Evolutionary conservation across 495 filamentous ascomycete genomes (phyloP).

Genomic region (Halenospora varia): DNA sequence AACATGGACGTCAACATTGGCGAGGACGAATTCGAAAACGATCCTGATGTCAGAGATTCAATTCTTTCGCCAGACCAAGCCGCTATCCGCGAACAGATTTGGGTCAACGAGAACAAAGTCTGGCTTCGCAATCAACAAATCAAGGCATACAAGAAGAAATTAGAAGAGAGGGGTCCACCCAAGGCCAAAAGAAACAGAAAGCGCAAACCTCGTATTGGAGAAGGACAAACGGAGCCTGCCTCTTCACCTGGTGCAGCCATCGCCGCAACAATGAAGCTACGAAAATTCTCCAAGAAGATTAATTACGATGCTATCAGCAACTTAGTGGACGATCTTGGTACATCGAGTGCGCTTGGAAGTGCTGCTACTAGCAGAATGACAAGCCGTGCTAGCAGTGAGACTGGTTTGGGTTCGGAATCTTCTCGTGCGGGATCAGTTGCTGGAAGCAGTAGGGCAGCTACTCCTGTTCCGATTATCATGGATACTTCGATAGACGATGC

Average conservation of each 20-base stretch:
- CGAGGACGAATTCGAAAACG: conserved; percentile 77
- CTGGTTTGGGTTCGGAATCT: no score
- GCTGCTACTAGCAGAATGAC: conserved; percentile 18
- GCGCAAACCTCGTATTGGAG: conserved; percentile 53
- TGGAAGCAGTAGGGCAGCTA: neutral
- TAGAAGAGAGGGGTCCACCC: conserved; percentile 49
- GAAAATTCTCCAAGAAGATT: conserved; percentile 72
- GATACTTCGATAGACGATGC: neutral
- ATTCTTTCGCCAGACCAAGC: conserved; percentile 66
- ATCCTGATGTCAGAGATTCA: conserved; percentile 78
- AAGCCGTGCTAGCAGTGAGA: conserved; percentile 2
- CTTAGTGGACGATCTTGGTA: conserved; percentile 39
- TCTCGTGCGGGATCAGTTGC: neutral
- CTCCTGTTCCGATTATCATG: neutral
- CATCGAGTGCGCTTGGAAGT: conserved; percentile 8
- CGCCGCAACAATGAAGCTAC: conserved; percentile 64
- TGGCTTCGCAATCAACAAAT: conserved; percentile 80
- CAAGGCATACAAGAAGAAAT: conserved; percentile 63
- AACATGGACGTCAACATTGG: conserved; percentile 55
- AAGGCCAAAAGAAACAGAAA: conserved; percentile 45
- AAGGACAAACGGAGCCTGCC: conserved; percentile 51
- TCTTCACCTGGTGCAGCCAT: conserved; percentile 68
- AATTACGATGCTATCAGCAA: conserved; percentile 70
- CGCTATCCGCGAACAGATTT: conserved; percentile 78
- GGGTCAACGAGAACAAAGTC: conserved; percentile 90